Base-by-base conservation (phyloP, 2,329 filamentous ascomycete species). In the Calycina herbarum region DNA sequence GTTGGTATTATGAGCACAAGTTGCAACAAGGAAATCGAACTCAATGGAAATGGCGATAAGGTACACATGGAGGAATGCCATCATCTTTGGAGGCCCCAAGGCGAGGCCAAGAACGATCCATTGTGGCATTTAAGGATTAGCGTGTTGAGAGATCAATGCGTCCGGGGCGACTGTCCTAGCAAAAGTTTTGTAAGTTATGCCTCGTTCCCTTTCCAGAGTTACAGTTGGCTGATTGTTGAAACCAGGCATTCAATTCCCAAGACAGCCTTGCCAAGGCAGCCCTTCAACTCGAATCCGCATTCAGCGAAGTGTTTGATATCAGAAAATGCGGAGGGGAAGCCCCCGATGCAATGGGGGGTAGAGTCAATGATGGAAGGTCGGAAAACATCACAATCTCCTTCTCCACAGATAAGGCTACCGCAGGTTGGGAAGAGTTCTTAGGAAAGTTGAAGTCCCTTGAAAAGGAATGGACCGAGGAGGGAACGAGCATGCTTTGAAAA, bases 341-440 rank as follows among this genome's bases (percentile, higher is more conserved):
- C 3, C 69, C 69, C 10, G 68, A 72, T 70, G 71, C 67, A 1
- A 72, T 71, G 68, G 70, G 70, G 24, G 70, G 67, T 1, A 68
- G 68, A 62, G 67, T 73, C 17, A 72, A 73, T 40, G 71, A 73
- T 59, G 70, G 71, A 3, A 64, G 68, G 31, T 66, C 64, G 40
- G 71, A 73, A 45, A 73, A 72, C 11, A 61, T 73, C 17, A 73
- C 72, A 0, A 72, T 73, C n/a, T 65, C 72, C 27, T 72, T 67
- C 38, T 68, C 73, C 24, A 67, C 65, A 1, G 64, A 73, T 29
- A 65, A 60, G 20, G 59, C 69, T 2, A 63, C 29, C 5, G 61
- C 64, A 40, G 66, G 61, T 3, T 73, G 71, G 72, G 59, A 35
- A 13, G 62, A 68, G 17, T 73, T 73, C 27, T 38, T 72, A 4